A percentile compares a stretch with the other conserved stretches of the same genome.
Evolutionary conservation across 441 rosid species (phyloP).

Genomic region (Erodium moschatum): DNA sequence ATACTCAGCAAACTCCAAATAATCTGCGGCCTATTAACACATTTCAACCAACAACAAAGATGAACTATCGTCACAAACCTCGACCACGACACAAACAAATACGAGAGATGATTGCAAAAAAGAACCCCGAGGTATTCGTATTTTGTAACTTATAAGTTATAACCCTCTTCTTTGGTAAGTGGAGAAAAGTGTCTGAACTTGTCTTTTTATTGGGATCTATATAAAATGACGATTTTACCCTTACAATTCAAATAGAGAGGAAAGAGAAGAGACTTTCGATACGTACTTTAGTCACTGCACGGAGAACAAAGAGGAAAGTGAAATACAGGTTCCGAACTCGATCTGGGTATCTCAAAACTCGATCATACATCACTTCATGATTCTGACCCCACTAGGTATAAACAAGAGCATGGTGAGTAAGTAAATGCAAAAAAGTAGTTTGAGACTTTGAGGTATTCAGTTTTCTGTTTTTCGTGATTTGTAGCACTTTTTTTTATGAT

Average conservation of each 20-base stretch:
- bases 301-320: constrained; percentile 74
- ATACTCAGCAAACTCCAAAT: constrained; percentile 73
- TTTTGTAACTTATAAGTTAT: too few relatives aligned
- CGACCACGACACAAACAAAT: too few relatives aligned
- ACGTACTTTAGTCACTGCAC: constrained; percentile 76
- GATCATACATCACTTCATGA: constrained; percentile 60
- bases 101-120: too few relatives aligned
- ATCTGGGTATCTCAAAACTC: constrained; percentile 67
- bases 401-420: too few relatives aligned
- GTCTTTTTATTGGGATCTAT: not conserved
- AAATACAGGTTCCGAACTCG: constrained; percentile 77
- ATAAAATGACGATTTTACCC: not conserved
- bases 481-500: too few relatives aligned
- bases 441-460: too few relatives aligned
- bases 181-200: not conserved
- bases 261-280: not conserved
- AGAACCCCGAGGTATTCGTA: too few relatives aligned
- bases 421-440: too few relatives aligned
- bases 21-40: constrained; percentile 51
- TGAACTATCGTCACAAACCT: not conserved
- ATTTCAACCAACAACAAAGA: not conserved
- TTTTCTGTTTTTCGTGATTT: too few relatives aligned
- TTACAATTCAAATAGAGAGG: not conserved
- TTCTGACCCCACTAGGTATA: constrained; percentile 96
- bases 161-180: too few relatives aligned